Base-by-base conservation (phyloP, 1,284 basidiomycete species). In the Puccinia polysora region DNA sequence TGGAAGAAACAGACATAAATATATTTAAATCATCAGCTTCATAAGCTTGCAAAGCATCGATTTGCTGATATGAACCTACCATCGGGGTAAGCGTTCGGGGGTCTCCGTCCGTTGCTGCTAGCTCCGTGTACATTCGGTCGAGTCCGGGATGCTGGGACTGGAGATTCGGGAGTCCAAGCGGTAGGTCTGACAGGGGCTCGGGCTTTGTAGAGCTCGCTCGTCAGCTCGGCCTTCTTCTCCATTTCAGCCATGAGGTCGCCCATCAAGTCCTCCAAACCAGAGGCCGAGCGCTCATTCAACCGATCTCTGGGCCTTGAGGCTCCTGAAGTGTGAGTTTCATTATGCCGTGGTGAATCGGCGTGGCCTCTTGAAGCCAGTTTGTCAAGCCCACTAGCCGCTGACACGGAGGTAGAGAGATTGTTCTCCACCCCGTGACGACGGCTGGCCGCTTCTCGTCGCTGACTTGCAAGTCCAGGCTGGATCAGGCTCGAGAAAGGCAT, bases 181-280 rank as follows among this genome's bases (percentile, higher is more conserved):
- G n/a, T n/a, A n/a, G n/a, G n/a, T n/a, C n/a, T n/a, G n/a, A n/a
- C n/a, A n/a, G n/a, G n/a, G n/a, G n/a, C n/a, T n/a, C n/a, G n/a
- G n/a, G n/a, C n/a, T n/a, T n/a, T n/a, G n/a, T n/a, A n/a, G n/a
- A n/a, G n/a, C 36, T 59, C 56, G 56, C 56, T 59, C 14, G 36
- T 59, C 5, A 18, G 32, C 38, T 67, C 65, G 28, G 65, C 65
- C 53, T 67, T 67, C 30, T 55, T 53, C 23, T 30, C 40, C 65
- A 67, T 67, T 38, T 67, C 65, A n/a, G 40, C 40, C 65, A 67
- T 55, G 28, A 67, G 30, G 18, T 67, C 65, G n/a, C 65, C 65
- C 65, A 67, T 67, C 1, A 67, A 34, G 20, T 67, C 65, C 32
- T 67, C 65, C 2, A 67, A 28, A 18, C 65, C 65, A 15, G 36